Percentiles rank a stretch among this genome's conserved stretches.
Conservation (phyloP, 2,329 filamentous ascomycete genomes). For the Mariannaea elegans region DNA sequence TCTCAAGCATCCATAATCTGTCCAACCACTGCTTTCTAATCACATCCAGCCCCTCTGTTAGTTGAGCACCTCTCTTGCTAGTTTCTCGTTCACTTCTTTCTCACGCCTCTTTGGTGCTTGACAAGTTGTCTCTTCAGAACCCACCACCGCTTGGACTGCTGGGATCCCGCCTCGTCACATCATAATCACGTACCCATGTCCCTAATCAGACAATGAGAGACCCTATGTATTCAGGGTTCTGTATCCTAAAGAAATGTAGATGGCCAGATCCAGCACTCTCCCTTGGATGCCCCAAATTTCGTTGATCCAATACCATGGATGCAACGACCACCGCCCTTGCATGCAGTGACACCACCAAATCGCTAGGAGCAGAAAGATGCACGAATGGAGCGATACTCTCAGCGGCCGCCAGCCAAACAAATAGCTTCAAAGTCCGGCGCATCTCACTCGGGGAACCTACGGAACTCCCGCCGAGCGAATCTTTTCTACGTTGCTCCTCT, state of each 20-base stretch:
- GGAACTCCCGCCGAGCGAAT: conserved; percentile 7
- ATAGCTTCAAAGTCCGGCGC: background rate
- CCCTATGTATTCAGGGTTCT: background rate
- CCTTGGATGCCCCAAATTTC: background rate
- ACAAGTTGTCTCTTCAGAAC: background rate
- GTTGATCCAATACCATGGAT: conserved; percentile 2
- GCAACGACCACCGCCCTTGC: conserved; percentile 9
- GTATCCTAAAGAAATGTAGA: conserved; percentile 4
- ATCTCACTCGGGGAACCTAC: conserved; percentile 4
- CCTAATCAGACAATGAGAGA: background rate
- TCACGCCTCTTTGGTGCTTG: conserved; percentile 19
- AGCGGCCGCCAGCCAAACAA: background rate
- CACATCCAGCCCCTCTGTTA: background rate
- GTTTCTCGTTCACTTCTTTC: background rate
- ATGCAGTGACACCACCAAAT: background rate
- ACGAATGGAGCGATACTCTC: background rate
- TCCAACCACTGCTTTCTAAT: conserved; percentile 16
- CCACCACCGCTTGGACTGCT: background rate
- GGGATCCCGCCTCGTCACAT: conserved; percentile 2
- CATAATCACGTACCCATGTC: conserved; percentile 11
- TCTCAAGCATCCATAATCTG: background rate
- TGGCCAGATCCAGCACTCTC: conserved; percentile 6
- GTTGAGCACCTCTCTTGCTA: background rate
- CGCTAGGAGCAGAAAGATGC: background rate
- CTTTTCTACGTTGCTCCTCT: background rate